Base-by-base conservation (phyloP, 306 rosid genomes). In the Betula pendula region DNA sequence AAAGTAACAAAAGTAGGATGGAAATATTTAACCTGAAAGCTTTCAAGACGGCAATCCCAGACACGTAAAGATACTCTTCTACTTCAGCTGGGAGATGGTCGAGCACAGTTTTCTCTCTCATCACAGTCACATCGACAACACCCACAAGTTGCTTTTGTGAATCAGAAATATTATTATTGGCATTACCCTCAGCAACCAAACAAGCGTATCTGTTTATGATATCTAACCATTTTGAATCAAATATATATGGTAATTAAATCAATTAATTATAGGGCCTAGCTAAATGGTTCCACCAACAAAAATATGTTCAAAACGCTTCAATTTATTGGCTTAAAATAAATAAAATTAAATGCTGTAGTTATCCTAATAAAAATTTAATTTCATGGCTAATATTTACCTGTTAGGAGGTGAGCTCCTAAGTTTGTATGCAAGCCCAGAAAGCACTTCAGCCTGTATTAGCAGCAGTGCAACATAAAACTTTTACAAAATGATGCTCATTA, bases 381-480 rank as follows among this genome's bases (percentile, higher is more conserved):
- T 9, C 53, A 74, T 52, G 63, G 58, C 12, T 43, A 38, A 47
- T 22, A 56, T 38, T 72, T 87, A 91, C 96, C 98, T 87, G 72
- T 89, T 31, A 6, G 86, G 89, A 11, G 93, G 92, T 72, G 93
- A 91, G 81, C 75, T 85, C n/a, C 82, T 87, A 42, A 93, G 89
- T 89, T 90, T 87, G 85, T 87, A 89, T 40, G 86, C 81, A 47
- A 93, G 91, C 66, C 91, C 98, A 12, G 97, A 71, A 31, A 90
- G 89, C 84, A 90, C 98, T 84, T 93, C 97, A 47, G 93, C 98
- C 97, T 93, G 83, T 73, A 65, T 27, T n/a, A 44, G 63, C 62
- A 20, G 51, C 75, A 76, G 71, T 15, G 77, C 50, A 73, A 52
- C 22, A 81, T 11, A 49, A 52, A 78, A 22, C 5, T 59, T 45